Evolutionary conservation across 805 yeast genomes (phyloP).

Genomic region (Torulaspora indica): DNA sequence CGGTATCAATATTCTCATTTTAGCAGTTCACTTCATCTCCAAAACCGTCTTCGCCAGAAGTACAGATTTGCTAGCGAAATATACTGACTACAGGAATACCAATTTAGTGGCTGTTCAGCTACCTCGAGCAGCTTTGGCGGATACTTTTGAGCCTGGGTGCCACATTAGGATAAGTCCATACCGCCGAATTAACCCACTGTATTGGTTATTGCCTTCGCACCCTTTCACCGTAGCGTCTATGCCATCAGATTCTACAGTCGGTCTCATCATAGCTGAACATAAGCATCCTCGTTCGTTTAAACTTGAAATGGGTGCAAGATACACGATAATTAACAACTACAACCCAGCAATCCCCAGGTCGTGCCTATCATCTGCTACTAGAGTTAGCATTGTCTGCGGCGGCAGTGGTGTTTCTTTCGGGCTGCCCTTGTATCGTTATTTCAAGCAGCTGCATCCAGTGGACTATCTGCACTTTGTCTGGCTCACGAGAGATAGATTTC

Average conservation of each 20-base stretch:
- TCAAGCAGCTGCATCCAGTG: conserved; percentile 13
- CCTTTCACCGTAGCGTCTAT: conserved; percentile 59
- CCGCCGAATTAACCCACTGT: conserved; percentile 36
- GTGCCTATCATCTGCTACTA: conserved; percentile 47
- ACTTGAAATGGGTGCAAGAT: conserved; percentile 32
- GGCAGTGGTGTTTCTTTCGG: conserved; percentile 72
- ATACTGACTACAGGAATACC: conserved; percentile 18
- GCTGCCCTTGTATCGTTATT: conserved; percentile 45
- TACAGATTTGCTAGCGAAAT: conserved; percentile 14
- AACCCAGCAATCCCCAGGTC: conserved; percentile 41
- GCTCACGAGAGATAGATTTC: conserved; percentile 47
- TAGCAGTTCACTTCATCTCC: conserved; percentile 19
- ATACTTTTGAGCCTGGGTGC: conserved; percentile 46
- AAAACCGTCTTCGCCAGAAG: conserved; percentile 15
- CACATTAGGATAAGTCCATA: conserved; percentile 50
- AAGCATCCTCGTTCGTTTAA: conserved; percentile 28
- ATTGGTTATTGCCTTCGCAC: conserved; percentile 55
- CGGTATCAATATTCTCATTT: conserved; percentile 19
- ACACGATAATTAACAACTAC: conserved; percentile 42
- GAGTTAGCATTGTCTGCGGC: conserved; percentile 56
- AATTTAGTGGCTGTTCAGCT: conserved; percentile 26
- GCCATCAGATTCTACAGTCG: conserved; percentile 39
- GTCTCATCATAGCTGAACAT: conserved; percentile 44
- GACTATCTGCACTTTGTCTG: conserved; percentile 45
- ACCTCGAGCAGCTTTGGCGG: conserved; percentile 29